Percentiles rank a stretch among this genome's conserved stretches.
Conservation (phyloP, 345 rosid species). For the Lumnitzera littorea region DNA sequence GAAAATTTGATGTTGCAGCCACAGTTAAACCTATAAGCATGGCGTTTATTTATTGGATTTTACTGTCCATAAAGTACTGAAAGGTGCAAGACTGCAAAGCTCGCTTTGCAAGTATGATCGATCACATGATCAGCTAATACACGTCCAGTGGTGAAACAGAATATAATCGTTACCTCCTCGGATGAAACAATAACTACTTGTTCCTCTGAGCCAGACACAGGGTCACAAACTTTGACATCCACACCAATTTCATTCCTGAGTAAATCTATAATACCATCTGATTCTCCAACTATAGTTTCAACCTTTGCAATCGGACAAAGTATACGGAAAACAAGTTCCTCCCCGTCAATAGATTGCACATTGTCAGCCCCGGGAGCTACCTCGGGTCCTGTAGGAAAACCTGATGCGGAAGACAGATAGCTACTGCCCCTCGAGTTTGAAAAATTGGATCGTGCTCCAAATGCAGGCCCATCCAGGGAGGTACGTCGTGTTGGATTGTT, state of each 20-base stretch:
- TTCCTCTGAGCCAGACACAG: constrained; percentile 79
- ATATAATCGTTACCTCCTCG: constrained; percentile 58
- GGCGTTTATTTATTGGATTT: too few relatives aligned
- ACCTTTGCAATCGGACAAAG: constrained; percentile 88
- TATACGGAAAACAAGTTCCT: constrained; percentile 84
- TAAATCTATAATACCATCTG: constrained; percentile 69
- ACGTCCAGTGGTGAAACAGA: constrained; percentile 1
- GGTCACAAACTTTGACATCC: constrained; percentile 74
- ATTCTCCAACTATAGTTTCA: constrained; percentile 57
- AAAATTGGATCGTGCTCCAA: constrained; percentile 44
- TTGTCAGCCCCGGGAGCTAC: constrained; percentile 39
- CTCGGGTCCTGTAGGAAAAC: constrained; percentile 40
- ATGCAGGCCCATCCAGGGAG: constrained; percentile 40
- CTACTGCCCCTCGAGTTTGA: constrained; percentile 42
- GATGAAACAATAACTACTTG: constrained; percentile 81
- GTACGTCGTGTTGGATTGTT: constrained; percentile 47
- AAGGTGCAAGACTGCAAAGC: too few relatives aligned
- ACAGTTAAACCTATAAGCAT: too few relatives aligned
- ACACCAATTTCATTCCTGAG: constrained; percentile 92
- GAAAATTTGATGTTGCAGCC: too few relatives aligned
- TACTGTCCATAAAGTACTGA: too few relatives aligned
- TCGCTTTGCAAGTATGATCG: too few relatives aligned
- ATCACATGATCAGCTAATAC: not conserved
- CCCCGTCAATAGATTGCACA: constrained; percentile 47
- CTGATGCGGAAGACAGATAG: constrained; percentile 49